A percentile compares a stretch with the other conserved stretches of the same genome.
Evolutionary conservation across 176 grass and related monocot genomes (phyloP).

Genomic region (Thinopyrum elongatum): DNA sequence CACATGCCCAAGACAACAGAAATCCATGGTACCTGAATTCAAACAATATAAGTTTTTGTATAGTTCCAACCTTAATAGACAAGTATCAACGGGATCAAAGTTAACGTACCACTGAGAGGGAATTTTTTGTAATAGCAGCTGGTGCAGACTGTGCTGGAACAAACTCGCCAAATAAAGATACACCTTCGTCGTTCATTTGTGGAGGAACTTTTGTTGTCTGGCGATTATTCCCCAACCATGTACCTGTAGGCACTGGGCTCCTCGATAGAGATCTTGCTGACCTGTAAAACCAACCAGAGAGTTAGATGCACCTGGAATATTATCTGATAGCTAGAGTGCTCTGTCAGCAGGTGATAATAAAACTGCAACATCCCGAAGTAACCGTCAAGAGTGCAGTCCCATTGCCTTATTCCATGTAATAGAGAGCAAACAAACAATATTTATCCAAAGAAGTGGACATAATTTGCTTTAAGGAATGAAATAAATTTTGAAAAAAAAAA

Average conservation of each 20-base stretch:
- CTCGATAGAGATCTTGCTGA: conserved; percentile 91
- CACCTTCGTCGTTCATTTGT: conserved; percentile 33
- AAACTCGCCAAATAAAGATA: conserved; percentile 33
- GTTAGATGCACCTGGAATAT: conserved; percentile 19
- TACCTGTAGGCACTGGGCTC: conserved; percentile 64
- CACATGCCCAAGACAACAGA: conserved; percentile 49
- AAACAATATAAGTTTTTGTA: not conserved
- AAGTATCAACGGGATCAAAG: conserved; percentile 14
- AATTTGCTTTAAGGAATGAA: conserved; percentile 5
- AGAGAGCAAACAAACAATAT: conserved; percentile 22
- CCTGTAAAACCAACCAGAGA: conserved; percentile 45
- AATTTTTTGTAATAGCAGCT: conserved; percentile 51
- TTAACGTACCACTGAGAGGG: conserved; percentile 70
- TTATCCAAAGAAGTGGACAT: not conserved
- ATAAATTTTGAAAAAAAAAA: not conserved
- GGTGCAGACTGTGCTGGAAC: conserved; percentile 48
- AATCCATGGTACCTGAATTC: conserved; percentile 72
- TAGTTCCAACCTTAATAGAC: not conserved
- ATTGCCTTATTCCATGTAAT: not conserved
- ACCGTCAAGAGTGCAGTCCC: conserved; percentile 6
- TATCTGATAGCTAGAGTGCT: not conserved
- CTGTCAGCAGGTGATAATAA: not conserved
- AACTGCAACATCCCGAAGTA: conserved; percentile 3
- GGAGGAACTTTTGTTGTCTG: conserved; percentile 34
- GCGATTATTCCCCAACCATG: conserved; percentile 58